Evolutionary conservation across 2,329 filamentous ascomycete genomes (phyloP).

Genomic region (Periconia macrospinosa): DNA sequence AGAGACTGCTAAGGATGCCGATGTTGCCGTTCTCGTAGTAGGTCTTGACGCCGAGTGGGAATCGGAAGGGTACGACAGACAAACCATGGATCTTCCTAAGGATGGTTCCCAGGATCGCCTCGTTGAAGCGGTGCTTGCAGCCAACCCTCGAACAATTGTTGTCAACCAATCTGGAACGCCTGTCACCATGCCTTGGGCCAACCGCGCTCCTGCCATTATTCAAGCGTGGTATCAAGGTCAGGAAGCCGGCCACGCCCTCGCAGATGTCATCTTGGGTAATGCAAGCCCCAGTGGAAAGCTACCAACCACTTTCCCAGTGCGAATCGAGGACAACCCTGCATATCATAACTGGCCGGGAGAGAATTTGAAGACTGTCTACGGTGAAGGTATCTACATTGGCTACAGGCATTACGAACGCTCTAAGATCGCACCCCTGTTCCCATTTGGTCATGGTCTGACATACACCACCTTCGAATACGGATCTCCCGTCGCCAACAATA

Average conservation of each 20-base stretch:
- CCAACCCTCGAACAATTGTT: conserved; percentile 69
- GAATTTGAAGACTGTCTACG: conserved; percentile 68
- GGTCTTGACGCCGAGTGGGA: conserved; percentile 80
- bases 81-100: conserved; percentile 62
- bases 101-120: conserved; percentile 63
- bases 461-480: conserved; percentile 74
- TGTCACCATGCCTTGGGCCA: conserved; percentile 70
- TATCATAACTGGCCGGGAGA: conserved; percentile 75
- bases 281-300: conserved; percentile 76
- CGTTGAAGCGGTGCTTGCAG: conserved; percentile 64
- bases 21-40: conserved; percentile 77
- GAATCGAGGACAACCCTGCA: conserved; percentile 65
- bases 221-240: conserved; percentile 88
- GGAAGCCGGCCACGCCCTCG: conserved; percentile 79
- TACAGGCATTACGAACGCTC: conserved; percentile 72
- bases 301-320: conserved; percentile 68
- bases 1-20: conserved; percentile 66
- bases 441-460: conserved; percentile 77
- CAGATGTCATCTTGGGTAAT: conserved; percentile 74
- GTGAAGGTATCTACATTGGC: conserved; percentile 73
- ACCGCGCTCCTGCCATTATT: conserved; percentile 65
- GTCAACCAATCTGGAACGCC: conserved; percentile 78
- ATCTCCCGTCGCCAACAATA: conserved; percentile 55
- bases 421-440: conserved; percentile 64
- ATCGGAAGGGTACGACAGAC: conserved; percentile 68